These are phyloP conservation scores for Lactarius vividus DNA, from an alignment of 768 basidiomycete species.

Conservation along the genomic window DNA sequence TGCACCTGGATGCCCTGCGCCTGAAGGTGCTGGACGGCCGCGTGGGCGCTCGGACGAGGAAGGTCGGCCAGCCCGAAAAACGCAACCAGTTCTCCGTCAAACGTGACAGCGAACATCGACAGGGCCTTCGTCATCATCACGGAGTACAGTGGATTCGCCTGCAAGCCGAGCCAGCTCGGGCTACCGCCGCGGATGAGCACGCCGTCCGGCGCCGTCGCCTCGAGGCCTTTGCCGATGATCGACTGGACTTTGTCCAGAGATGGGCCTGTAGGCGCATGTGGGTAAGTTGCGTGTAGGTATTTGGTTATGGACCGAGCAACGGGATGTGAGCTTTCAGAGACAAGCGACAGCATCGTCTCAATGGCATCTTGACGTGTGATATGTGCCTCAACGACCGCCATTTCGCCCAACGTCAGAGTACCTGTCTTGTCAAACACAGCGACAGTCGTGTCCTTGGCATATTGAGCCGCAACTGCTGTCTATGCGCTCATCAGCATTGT, in stretches of 20 bases:
- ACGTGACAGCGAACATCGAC: conserved; percentile 43
- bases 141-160: conserved; percentile 33
- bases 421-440: conserved; percentile 63
- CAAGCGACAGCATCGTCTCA: conserved; percentile 33
- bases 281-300: conserved; percentile 30
- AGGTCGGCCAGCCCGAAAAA: conserved; percentile 45
- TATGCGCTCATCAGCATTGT: conserved; percentile 2
- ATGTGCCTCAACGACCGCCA: conserved; percentile 39
- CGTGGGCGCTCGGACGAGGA: conserved; percentile 41
- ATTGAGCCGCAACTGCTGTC: conserved; percentile 21
- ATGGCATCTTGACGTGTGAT: conserved; percentile 32
- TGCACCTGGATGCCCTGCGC: conserved; percentile 39
- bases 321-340: conserved; percentile 37
- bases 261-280: conserved; percentile 2
- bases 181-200: conserved; percentile 39
- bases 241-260: conserved; percentile 31
- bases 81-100: conserved; percentile 32
- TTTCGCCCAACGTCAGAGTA: conserved; percentile 47
- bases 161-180: conserved; percentile 36
- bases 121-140: conserved; percentile 40
- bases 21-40: conserved; percentile 39
- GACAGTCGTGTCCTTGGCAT: conserved; percentile 37
- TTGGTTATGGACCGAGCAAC: conserved; percentile 37
- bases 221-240: conserved; percentile 39
- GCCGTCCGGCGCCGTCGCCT: conserved; percentile 36